These are phyloP conservation scores for Candida glucosophila DNA, from an alignment of 1,139 yeast genomes.

Conservation along the genomic window DNA sequence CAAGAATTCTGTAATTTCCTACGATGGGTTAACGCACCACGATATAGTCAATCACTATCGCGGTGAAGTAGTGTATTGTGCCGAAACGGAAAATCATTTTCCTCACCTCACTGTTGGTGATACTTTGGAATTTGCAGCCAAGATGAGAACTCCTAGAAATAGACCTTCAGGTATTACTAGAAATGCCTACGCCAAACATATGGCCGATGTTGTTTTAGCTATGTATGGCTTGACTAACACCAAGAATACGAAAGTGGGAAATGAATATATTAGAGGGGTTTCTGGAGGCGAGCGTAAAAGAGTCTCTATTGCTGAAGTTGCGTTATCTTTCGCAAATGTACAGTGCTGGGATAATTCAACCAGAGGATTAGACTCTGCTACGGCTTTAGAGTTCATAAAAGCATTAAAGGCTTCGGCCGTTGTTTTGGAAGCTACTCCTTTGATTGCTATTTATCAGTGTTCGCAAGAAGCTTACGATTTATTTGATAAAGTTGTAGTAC, in stretches of 20 bases:
- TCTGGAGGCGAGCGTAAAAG: slow-evolving; percentile 84
- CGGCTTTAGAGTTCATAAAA: slow-evolving; percentile 37
- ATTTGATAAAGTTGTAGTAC: slow-evolving; percentile 34
- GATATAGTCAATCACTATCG: slow-evolving; percentile 21
- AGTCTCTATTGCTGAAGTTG: slow-evolving; percentile 44
- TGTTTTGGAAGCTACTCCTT: slow-evolving; percentile 26
- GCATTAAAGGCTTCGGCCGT: slow-evolving; percentile 33
- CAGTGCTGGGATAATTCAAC: slow-evolving; percentile 47
- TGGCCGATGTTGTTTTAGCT: slow-evolving; percentile 65
- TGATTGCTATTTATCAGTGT: slow-evolving; percentile 39
- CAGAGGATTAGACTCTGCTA: slow-evolving; percentile 42
- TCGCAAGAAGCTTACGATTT: slow-evolving; percentile 36
- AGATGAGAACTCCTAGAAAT: slow-evolving; percentile 57
- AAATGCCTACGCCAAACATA: slow-evolving; percentile 49
- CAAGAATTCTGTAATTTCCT: slow-evolving; percentile 32
- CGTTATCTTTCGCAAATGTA: slow-evolving; percentile 5
- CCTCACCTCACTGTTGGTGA: slow-evolving; percentile 69
- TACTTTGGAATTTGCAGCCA: slow-evolving; percentile 58
- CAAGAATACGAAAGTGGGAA: slow-evolving; percentile 60
- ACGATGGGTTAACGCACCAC: slow-evolving; percentile 23
- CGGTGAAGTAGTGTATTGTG: slow-evolving; percentile 55
- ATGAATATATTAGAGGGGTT: slow-evolving; percentile 67
- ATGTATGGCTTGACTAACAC: slow-evolving; percentile 64
- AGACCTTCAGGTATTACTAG: slow-evolving; percentile 46
- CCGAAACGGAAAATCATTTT: slow-evolving; percentile 65